These are phyloP conservation scores for Diospyros kaki DNA, from an alignment of 148 eudicot species.

Conservation along the genomic window DNA sequence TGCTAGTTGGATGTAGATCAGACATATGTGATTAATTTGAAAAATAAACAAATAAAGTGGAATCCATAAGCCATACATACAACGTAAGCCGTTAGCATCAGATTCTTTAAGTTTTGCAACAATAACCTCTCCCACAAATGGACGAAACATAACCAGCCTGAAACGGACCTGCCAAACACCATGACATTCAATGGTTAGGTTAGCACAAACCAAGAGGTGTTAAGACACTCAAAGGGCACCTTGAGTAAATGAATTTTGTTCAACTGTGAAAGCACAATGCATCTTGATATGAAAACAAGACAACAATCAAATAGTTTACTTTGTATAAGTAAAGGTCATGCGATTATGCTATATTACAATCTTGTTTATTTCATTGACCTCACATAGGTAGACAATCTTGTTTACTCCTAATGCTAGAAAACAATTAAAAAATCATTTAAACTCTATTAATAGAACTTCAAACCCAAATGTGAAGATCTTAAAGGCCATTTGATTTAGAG, in stretches of 20 bases:
- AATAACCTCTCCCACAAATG: constrained; percentile 73
- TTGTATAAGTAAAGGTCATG: not conserved
- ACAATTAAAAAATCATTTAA: not conserved
- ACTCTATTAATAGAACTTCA: not conserved
- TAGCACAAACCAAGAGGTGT: not conserved
- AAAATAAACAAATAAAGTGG: not conserved
- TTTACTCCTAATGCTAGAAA: not conserved
- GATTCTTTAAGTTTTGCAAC: constrained; percentile 61
- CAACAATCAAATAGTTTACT: not conserved
- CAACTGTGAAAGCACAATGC: not conserved
- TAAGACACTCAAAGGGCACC: not conserved
- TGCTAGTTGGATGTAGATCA: not conserved
- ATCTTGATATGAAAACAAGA: not conserved
- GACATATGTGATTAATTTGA: not conserved
- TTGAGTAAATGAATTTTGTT: not conserved
- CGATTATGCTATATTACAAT: not conserved
- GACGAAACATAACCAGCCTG: constrained; percentile 75
- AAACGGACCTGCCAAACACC: constrained; percentile 56
- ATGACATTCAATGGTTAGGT: not conserved
- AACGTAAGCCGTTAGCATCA: constrained; percentile 53
- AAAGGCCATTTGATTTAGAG: too few species aligned
- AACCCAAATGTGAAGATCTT: not conserved
- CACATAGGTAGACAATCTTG: not conserved
- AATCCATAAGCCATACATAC: constrained; percentile 43
- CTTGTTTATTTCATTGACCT: too few species aligned